These are phyloP conservation scores for Ascochyta koolunga DNA, from an alignment of 2,329 filamentous ascomycete genomes.

Conservation along the genomic window DNA sequence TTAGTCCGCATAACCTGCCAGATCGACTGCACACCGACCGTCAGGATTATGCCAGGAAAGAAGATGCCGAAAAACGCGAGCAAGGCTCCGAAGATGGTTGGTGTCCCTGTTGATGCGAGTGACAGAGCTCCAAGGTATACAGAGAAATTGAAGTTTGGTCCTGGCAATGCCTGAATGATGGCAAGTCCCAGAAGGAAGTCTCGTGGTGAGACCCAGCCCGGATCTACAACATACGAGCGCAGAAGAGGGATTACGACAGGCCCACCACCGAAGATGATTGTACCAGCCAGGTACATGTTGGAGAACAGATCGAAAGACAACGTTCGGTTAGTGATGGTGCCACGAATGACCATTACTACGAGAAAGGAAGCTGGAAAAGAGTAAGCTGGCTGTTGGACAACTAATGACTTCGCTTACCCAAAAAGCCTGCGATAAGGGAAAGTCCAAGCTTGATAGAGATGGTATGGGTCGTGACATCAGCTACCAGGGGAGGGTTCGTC, in stretches of 20 bases:
- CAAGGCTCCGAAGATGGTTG: constrained; percentile 44
- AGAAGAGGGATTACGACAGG: constrained; percentile 55
- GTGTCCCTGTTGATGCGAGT: constrained; percentile 33
- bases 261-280: constrained; percentile 57
- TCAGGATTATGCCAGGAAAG: constrained; percentile 47
- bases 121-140: constrained; percentile 52
- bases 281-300: constrained; percentile 76
- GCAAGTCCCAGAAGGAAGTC: constrained; percentile 77
- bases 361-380: constrained; percentile 58
- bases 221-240: constrained; percentile 61
- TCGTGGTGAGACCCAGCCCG: constrained; percentile 72
- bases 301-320: constrained; percentile 68
- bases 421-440: constrained; percentile 54
- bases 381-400: constrained; percentile 1
- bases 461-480: constrained; percentile 40
- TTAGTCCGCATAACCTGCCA: constrained; percentile 49
- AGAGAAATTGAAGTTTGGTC: constrained; percentile 64
- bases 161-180: constrained; percentile 72
- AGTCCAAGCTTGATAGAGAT: constrained; percentile 48
- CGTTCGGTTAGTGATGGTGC: constrained; percentile 48
- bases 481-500: neutral
- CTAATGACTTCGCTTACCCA: constrained; percentile 45
- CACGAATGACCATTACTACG: constrained; percentile 58
- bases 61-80: constrained; percentile 52
- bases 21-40: constrained; percentile 46